phyloP scores from a whole-genome alignment of 1,284 basidiomycete genomes.

The Trametes sp. region DNA sequence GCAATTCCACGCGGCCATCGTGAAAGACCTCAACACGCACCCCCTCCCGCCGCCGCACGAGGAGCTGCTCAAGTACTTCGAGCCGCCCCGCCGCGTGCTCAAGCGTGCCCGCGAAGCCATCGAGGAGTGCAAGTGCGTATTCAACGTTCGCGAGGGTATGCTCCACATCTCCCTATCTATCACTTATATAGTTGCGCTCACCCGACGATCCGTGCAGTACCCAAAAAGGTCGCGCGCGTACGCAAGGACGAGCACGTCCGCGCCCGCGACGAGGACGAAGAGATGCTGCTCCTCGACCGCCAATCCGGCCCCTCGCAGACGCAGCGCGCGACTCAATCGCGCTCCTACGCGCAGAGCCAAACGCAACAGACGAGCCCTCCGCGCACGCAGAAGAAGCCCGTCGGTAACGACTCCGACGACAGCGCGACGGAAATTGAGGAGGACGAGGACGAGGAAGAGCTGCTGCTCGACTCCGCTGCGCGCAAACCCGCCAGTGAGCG shows the following conservation, averaged over 20 bases:
- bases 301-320: slow-evolving; percentile 38
- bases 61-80: slow-evolving; percentile 83
- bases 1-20: slow-evolving; percentile 86
- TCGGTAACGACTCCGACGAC: slow-evolving; percentile 39
- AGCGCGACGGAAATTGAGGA: slow-evolving; percentile 36
- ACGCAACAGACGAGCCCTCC: slow-evolving; percentile 20
- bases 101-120: slow-evolving; percentile 65
- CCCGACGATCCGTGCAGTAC: slow-evolving; percentile 50
- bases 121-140: slow-evolving; percentile 66
- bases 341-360: not conserved
- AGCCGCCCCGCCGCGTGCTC: slow-evolving; percentile 74
- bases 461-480: slow-evolving; percentile 34
- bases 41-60: slow-evolving; percentile 88
- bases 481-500: slow-evolving; percentile 29
- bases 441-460: slow-evolving; percentile 39
- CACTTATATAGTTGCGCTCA: not conserved
- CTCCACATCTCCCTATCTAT: not conserved
- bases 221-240: slow-evolving; percentile 56
- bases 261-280: slow-evolving; percentile 69
- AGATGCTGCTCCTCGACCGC: slow-evolving; percentile 66
- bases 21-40: slow-evolving; percentile 73
- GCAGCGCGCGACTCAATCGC: slow-evolving; percentile 16
- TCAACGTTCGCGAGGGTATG: slow-evolving; percentile 79
- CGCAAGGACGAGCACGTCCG: slow-evolving; percentile 68
- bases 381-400: slow-evolving; percentile 20